These are phyloP conservation scores for Urochloa ruziziensis DNA, from an alignment of 176 grass and related monocot genomes.

Conservation along the genomic window DNA sequence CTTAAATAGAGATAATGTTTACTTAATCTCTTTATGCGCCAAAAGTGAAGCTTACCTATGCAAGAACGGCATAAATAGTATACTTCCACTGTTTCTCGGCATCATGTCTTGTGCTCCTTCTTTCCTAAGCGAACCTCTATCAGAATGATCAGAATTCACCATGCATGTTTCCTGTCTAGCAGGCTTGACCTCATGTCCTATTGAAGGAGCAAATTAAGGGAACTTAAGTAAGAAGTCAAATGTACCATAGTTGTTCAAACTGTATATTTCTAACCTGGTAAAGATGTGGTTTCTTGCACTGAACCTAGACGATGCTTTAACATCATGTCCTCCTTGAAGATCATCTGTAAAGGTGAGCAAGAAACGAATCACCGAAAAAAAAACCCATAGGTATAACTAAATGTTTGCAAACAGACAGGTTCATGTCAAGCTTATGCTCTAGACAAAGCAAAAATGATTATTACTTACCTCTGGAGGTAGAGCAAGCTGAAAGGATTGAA, in stretches of 20 bases:
- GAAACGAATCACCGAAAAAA: not conserved
- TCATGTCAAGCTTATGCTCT: not conserved
- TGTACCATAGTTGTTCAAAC: not conserved
- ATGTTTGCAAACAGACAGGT: not conserved
- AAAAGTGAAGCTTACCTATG: conserved; percentile 33
- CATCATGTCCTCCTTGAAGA: conserved; percentile 57
- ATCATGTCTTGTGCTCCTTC: conserved; percentile 29
- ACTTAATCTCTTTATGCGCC: not conserved
- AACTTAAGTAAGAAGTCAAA: not conserved
- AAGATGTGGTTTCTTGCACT: conserved; percentile 29
- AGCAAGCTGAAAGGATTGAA: conserved; percentile 41
- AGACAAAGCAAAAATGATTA: conserved; percentile 17
- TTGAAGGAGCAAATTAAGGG: not conserved
- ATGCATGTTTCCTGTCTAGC: conserved; percentile 37
- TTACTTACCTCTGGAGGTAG: conserved; percentile 48
- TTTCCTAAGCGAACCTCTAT: conserved; percentile 33
- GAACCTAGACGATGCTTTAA: conserved; percentile 40
- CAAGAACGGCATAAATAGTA: conserved; percentile 44
- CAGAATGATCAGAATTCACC: conserved; percentile 13
- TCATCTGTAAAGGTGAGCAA: conserved; percentile 32
- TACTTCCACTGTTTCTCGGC: conserved; percentile 30
- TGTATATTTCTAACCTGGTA: conserved; percentile 38
- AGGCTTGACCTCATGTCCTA: conserved; percentile 53
- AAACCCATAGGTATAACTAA: not conserved
- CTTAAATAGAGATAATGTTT: not conserved